These are phyloP conservation scores for Coemansia sp. DNA, from an alignment of 192 early-diverging fungal species.

Conservation along the genomic window DNA sequence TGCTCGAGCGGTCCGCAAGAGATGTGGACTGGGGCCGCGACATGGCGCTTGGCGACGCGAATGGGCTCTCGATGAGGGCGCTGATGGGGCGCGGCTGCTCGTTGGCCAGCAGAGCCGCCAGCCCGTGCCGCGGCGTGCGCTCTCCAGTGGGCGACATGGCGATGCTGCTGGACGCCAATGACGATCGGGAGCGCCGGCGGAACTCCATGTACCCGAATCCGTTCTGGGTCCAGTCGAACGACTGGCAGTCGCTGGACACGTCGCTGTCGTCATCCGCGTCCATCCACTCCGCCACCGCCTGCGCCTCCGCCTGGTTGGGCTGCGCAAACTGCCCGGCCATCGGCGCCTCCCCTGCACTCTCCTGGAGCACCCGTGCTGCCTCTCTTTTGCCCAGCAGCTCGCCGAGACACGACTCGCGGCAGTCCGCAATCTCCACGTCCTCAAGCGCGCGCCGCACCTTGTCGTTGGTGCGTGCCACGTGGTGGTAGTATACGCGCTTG, in stretches of 20 bases:
- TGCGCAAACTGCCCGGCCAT: conserved; percentile 1
- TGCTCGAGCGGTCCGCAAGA: neutral
- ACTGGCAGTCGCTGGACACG: conserved; percentile 15
- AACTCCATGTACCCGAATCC: conserved; percentile 53
- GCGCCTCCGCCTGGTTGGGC: conserved; percentile 14
- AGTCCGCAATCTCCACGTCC: conserved; percentile 24
- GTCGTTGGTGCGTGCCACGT: conserved; percentile 23
- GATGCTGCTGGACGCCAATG: conserved; percentile 12
- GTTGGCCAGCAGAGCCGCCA: neutral
- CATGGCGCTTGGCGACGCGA: too few species aligned
- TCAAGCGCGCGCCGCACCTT: conserved; percentile 15
- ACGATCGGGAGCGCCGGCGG: conserved; percentile 28
- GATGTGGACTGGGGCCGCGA: neutral
- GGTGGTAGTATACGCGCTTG: conserved; percentile 48
- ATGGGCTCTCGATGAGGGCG: neutral
- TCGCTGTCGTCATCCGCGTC: conserved; percentile 20
- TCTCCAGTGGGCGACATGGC: conserved; percentile 17
- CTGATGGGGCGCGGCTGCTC: neutral
- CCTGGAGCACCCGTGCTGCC: conserved; percentile 3
- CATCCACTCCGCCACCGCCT: conserved; percentile 21
- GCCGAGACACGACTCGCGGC: conserved; percentile 24
- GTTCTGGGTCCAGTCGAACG: conserved; percentile 45
- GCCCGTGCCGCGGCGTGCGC: neutral
- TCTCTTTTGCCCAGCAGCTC: conserved; percentile 23
- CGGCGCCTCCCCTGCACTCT: neutral